Evolutionary conservation across 2,329 filamentous ascomycete genomes (phyloP).

Genomic region (Graphilbum ipis-grandicollis): DNA sequence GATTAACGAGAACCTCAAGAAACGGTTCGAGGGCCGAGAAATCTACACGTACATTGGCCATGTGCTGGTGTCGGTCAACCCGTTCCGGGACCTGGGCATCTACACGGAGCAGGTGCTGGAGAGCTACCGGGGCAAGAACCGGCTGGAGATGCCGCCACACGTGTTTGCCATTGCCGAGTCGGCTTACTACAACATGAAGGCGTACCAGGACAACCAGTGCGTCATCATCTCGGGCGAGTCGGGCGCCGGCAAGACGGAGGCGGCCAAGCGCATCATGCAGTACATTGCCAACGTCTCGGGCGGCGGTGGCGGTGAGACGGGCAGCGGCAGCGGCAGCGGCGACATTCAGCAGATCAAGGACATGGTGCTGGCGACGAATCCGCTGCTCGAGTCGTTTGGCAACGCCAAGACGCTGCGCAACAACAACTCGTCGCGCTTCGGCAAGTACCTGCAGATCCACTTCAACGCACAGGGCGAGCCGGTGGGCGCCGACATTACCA

Average conservation of each 20-base stretch:
- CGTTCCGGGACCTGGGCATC: conserved; percentile 92
- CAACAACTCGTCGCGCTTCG: conserved; percentile 97
- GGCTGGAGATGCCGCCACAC: conserved; percentile 85
- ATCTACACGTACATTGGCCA: conserved; percentile 99
- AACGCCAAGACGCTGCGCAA: conserved; percentile 97
- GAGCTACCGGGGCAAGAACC: conserved; percentile 92
- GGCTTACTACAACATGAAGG: conserved; percentile 99
- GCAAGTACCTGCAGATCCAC: conserved; percentile 94
- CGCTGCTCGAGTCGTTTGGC: conserved; percentile 89
- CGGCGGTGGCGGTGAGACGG: conserved; percentile 17
- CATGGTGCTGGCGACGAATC: conserved; percentile 98
- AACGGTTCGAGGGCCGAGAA: conserved; percentile 90
- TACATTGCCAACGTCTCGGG: conserved; percentile 97
- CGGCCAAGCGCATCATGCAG: conserved; percentile 97
- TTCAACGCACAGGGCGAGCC: conserved; percentile 88
- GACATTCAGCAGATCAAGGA: conserved; percentile 96
- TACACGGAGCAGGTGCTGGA: conserved; percentile 91
- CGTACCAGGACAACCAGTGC: conserved; percentile 96
- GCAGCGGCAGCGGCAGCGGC: conserved; percentile 50
- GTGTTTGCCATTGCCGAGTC: conserved; percentile 96
- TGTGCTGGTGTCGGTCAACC: conserved; percentile 97
- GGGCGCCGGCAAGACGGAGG: conserved; percentile 94
- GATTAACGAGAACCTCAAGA: conserved; percentile 98
- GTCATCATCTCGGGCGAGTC: conserved; percentile 99
- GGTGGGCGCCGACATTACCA: conserved; percentile 92